Evolutionary conservation across 164 flowering plant species (phyloP).

Genomic region (Platanus orientalis): DNA sequence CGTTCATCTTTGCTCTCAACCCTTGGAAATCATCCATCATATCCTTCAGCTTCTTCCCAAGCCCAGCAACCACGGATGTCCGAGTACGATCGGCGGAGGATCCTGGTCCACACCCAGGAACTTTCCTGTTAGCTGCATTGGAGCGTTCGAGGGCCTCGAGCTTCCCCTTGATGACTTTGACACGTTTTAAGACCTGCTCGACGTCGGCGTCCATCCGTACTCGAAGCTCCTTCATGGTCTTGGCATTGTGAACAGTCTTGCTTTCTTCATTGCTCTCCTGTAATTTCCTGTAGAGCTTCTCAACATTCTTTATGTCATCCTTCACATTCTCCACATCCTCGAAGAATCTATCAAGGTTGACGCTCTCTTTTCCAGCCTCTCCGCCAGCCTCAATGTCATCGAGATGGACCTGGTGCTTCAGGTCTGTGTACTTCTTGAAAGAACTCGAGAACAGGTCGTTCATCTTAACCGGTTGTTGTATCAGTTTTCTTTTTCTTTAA

Average conservation of each 20-base stretch:
- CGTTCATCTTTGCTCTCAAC: slow-evolving; percentile 14
- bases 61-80: slow-evolving; percentile 26
- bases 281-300: slow-evolving; percentile 19
- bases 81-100: slow-evolving; percentile 32
- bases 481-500: too few species aligned
- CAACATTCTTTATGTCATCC: slow-evolving; percentile 25
- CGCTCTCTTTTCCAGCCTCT: slow-evolving; percentile 18
- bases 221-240: slow-evolving; percentile 23
- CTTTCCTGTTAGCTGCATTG: slow-evolving; percentile 23
- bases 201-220: slow-evolving; percentile 27
- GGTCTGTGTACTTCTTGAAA: slow-evolving; percentile 28
- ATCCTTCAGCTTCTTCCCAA: slow-evolving; percentile 35
- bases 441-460: slow-evolving; percentile 32
- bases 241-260: slow-evolving; percentile 29
- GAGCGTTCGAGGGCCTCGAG: slow-evolving; percentile 28
- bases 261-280: slow-evolving; percentile 29
- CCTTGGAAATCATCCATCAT: slow-evolving; percentile 33
- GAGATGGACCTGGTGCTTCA: slow-evolving; percentile 20
- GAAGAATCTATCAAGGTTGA: slow-evolving; percentile 30
- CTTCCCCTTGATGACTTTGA: slow-evolving; percentile 24
- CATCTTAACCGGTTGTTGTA: too few species aligned
- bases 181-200: slow-evolving; percentile 22
- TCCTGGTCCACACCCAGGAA: slow-evolving; percentile 33
- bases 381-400: slow-evolving; percentile 18
- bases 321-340: slow-evolving; percentile 32